Evolutionary conservation across 257 asterid genomes (phyloP).

Genomic region (Echium plantagineum): DNA sequence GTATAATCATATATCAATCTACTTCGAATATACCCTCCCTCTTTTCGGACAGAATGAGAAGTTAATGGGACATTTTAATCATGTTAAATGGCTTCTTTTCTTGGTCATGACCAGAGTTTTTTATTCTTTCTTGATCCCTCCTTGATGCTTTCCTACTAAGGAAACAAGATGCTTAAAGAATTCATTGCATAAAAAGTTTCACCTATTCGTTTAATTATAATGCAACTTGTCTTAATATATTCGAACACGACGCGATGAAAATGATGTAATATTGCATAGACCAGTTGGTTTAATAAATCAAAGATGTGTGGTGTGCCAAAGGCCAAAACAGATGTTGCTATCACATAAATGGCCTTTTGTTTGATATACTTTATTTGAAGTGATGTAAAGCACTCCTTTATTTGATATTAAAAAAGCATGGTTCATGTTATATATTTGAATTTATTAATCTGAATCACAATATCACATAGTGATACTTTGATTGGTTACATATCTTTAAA

Average conservation of each 20-base stretch:
- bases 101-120: no score
- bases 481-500: not conserved
- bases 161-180: no score
- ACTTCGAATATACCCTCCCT: not conserved
- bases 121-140: no score
- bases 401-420: not conserved
- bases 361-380: not conserved
- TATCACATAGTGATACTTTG: not conserved
- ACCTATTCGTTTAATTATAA: not conserved
- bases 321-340: not conserved
- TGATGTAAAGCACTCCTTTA: not conserved
- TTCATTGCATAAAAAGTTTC: not conserved
- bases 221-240: not conserved
- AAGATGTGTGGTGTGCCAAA: not conserved
- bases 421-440: not conserved
- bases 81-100: not conserved
- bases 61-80: not conserved
- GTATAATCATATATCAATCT: no score
- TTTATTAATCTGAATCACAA: not conserved
- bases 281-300: not conserved
- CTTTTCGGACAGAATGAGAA: not conserved
- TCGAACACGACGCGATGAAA: not conserved
- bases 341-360: not conserved
- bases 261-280: not conserved
- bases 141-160: no score